Conservation (phyloP, 2,329 filamentous ascomycete genomes). For the Harringtonia lauricola region DNA sequence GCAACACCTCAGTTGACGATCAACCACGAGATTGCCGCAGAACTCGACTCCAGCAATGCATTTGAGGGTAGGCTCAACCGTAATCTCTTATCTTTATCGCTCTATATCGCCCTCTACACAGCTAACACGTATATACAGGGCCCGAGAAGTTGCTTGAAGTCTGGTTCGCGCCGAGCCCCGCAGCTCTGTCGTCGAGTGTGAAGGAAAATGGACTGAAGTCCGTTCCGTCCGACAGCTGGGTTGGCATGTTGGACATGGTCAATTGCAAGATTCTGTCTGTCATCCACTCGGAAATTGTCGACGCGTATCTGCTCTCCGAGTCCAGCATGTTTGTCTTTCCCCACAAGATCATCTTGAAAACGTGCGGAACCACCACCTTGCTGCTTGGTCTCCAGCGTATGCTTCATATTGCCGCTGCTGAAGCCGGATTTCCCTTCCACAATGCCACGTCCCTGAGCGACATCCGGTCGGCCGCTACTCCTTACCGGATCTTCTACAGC, state of each 20-base stretch:
- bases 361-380: constrained; percentile 91
- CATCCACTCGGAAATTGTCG: constrained; percentile 83
- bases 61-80: constrained; percentile 97
- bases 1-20: constrained; percentile 87
- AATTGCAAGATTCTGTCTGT: constrained; percentile 97
- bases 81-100: not conserved
- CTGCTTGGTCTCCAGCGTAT: constrained; percentile 82
- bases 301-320: constrained; percentile 94
- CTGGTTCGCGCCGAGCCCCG: constrained; percentile 82
- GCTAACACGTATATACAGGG: constrained; percentile 31
- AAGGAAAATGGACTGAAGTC: constrained; percentile 73
- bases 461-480: constrained; percentile 66
- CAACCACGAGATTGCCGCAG: constrained; percentile 87
- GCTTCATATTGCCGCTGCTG: constrained; percentile 77
- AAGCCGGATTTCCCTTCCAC: constrained; percentile 81
- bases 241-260: constrained; percentile 93
- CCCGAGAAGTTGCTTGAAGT: constrained; percentile 98
- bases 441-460: constrained; percentile 56
- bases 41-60: constrained; percentile 88
- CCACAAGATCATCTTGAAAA: constrained; percentile 99
- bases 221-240: constrained; percentile 78
- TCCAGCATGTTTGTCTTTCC: constrained; percentile 99
- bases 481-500: constrained; percentile 96
- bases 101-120: too few species aligned
- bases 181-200: constrained; percentile 58